Percentiles rank a stretch among this genome's conserved stretches.
These are phyloP conservation scores for Peribolospora kevripleyi DNA, from an alignment of 768 basidiomycete genomes.

Conservation along the genomic window DNA sequence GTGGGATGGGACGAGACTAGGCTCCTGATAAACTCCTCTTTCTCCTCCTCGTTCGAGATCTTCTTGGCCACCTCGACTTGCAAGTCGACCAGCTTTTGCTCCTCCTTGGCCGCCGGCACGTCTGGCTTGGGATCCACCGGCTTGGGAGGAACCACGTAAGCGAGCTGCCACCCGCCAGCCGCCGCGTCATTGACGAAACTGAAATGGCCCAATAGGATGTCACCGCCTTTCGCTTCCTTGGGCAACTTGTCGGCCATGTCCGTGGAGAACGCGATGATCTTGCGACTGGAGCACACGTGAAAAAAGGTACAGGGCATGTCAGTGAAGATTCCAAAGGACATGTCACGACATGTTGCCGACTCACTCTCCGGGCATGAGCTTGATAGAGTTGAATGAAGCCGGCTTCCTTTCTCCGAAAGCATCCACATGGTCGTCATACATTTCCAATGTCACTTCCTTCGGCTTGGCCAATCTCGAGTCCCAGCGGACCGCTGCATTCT, in stretches of 20 bases:
- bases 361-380: slow-evolving; percentile 1
- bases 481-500: background rate
- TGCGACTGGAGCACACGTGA: no score
- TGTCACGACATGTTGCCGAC: no score
- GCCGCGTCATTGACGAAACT: background rate
- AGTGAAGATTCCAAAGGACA: no score
- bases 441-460: background rate
- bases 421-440: background rate
- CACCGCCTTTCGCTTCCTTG: slow-evolving; percentile 3
- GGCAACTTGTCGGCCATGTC: slow-evolving; percentile 1
- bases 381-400: background rate
- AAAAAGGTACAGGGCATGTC: no score
- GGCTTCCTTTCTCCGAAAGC: background rate
- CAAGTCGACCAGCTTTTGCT: slow-evolving; percentile 4
- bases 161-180: background rate
- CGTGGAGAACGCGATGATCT: background rate
- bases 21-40: background rate
- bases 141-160: slow-evolving; percentile 1
- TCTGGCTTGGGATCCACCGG: background rate
- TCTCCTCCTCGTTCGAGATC: slow-evolving; percentile 7
- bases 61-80: slow-evolving; percentile 6
- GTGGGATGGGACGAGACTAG: slow-evolving; percentile 1
- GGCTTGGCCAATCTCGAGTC: background rate
- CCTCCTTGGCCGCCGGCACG: background rate
- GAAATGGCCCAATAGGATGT: slow-evolving; percentile 4